A percentile compares a stretch with the other conserved stretches of the same genome.
Conservation (phyloP, 2,329 filamentous ascomycete genomes). For the Anisogramma anomala region DNA sequence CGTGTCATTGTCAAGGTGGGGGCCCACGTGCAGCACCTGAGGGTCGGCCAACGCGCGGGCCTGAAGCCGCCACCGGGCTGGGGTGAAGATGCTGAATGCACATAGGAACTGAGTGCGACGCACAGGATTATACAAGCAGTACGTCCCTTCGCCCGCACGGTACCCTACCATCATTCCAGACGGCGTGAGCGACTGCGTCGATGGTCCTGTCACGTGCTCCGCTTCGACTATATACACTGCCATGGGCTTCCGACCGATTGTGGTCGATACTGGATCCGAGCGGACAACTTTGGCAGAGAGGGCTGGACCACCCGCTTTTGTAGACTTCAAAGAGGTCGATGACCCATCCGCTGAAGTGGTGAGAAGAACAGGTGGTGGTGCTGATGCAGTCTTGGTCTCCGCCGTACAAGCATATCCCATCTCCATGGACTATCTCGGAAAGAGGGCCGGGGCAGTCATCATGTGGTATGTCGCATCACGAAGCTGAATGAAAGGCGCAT, state of each 20-base stretch:
- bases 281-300: slow-evolving; percentile 34
- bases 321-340: slow-evolving; percentile 38
- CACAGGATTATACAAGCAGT: slow-evolving; percentile 42
- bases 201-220: slow-evolving; percentile 49
- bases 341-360: slow-evolving; percentile 8
- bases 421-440: slow-evolving; percentile 12
- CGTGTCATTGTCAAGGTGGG: slow-evolving; percentile 27
- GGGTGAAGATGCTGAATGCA: too few relatives aligned
- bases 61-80: too few relatives aligned
- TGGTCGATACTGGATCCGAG: slow-evolving; percentile 38
- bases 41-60: slow-evolving; percentile 27
- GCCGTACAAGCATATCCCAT: slow-evolving; percentile 14
- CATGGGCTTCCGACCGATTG: slow-evolving; percentile 45
- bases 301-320: slow-evolving; percentile 43
- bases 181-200: slow-evolving; percentile 36
- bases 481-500: too few relatives aligned
- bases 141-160: slow-evolving; percentile 42
- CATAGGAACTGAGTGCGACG: too few relatives aligned
- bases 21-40: slow-evolving; percentile 21
- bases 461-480: slow-evolving; percentile 11
- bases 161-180: slow-evolving; percentile 40
- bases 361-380: slow-evolving; percentile 13
- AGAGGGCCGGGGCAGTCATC: slow-evolving; percentile 4
- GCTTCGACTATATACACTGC: slow-evolving; percentile 47
- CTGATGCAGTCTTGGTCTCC: slow-evolving; percentile 13